Evolutionary conservation across 306 rosid species (phyloP).

Genomic region (Vachellia pachyceras): DNA sequence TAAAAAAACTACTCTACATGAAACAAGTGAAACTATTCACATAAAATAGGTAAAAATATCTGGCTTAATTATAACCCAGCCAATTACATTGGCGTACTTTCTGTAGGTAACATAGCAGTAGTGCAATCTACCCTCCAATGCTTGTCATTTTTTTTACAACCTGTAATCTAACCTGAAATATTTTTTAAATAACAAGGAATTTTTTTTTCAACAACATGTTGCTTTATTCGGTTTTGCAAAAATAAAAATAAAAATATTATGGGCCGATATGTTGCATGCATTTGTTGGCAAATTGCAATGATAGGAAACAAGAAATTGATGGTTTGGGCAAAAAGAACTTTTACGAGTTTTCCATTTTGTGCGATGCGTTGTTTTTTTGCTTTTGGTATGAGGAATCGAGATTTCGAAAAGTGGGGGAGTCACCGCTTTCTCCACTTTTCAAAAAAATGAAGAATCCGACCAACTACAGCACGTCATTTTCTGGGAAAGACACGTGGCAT

Average conservation of each 20-base stretch:
- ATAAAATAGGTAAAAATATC: background rate
- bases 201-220: too few relatives aligned
- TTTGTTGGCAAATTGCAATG: background rate
- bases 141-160: background rate
- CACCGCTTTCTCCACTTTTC: conserved; percentile 17
- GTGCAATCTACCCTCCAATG: background rate
- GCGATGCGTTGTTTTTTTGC: background rate
- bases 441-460: conserved; percentile 33
- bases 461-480: conserved; percentile 32
- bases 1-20: too few relatives aligned
- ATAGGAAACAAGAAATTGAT: background rate
- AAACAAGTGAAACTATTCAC: too few relatives aligned
- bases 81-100: background rate
- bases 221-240: background rate
- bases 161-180: background rate
- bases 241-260: background rate
- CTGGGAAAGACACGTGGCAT: conserved; percentile 36
- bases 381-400: conserved; percentile 10
- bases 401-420: conserved; percentile 16
- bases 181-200: too few relatives aligned
- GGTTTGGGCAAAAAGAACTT: conserved; percentile 18
- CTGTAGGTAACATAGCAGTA: background rate
- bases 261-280: background rate
- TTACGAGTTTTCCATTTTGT: background rate
- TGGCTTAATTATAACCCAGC: background rate